Percentiles rank a stretch among this genome's conserved stretches.
These are phyloP conservation scores for Naganishia antarctica DNA, from an alignment of 768 basidiomycete genomes.

Conservation along the genomic window DNA sequence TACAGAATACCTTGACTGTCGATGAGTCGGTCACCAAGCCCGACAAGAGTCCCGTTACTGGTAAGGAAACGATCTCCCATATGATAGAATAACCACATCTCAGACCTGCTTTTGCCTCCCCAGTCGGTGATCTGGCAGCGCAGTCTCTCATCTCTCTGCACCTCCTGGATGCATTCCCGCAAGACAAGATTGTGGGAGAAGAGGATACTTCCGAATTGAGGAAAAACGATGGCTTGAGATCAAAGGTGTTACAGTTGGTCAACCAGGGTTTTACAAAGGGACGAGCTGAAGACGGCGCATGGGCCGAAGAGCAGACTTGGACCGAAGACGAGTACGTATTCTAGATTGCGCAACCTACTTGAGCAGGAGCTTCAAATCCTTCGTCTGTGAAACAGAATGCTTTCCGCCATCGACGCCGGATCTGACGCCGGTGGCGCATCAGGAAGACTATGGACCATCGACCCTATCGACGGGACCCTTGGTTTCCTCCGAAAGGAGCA, in stretches of 20 bases:
- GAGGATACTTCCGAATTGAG: slow-evolving; percentile 82
- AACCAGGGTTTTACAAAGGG: slow-evolving; percentile 70
- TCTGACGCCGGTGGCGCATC: slow-evolving; percentile 58
- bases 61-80: slow-evolving; percentile 50
- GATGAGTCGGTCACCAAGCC: slow-evolving; percentile 81
- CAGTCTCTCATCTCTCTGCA: slow-evolving; percentile 87
- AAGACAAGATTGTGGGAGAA: slow-evolving; percentile 86
- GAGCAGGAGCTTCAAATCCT: neutral
- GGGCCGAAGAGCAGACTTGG: slow-evolving; percentile 37
- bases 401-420: slow-evolving; percentile 83
- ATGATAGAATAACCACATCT: slow-evolving; percentile 7
- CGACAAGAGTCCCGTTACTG: slow-evolving; percentile 88
- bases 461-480: slow-evolving; percentile 89
- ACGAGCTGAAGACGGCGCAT: slow-evolving; percentile 52
- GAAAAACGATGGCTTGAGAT: slow-evolving; percentile 54
- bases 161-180: slow-evolving; percentile 69
- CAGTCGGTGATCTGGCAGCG: slow-evolving; percentile 89
- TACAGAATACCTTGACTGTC: slow-evolving; percentile 78
- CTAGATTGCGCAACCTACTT: too few species aligned
- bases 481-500: slow-evolving; percentile 89
- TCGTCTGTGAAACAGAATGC: slow-evolving; percentile 52
- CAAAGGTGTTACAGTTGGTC: slow-evolving; percentile 72
- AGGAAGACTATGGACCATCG: slow-evolving; percentile 55
- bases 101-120: slow-evolving; percentile 15
- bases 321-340: slow-evolving; percentile 38